Percentiles rank a stretch among this genome's conserved stretches.
Evolutionary conservation across 306 rosid species (phyloP).

Genomic region (Prunus mume): DNA sequence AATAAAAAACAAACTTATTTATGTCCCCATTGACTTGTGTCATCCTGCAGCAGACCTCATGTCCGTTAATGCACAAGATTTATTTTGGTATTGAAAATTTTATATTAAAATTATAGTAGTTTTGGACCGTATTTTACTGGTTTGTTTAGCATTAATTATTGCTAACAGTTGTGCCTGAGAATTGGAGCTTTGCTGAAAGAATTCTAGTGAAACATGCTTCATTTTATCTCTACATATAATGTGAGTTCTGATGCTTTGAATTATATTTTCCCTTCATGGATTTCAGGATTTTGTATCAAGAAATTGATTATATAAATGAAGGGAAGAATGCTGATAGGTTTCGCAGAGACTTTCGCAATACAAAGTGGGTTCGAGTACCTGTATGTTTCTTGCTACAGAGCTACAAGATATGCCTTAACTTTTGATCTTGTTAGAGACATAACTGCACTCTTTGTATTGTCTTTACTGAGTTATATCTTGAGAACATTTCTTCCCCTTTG

Average conservation of each 20-base stretch:
- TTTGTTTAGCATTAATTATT: not conserved
- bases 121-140: not conserved
- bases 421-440: conserved; percentile 2
- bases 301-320: conserved; percentile 88
- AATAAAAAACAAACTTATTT: not conserved
- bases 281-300: conserved; percentile 85
- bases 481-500: conserved; percentile 19
- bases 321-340: conserved; percentile 88
- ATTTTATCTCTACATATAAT: not conserved
- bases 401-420: conserved; percentile 17
- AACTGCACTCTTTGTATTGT: not conserved
- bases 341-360: conserved; percentile 81
- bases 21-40: not conserved
- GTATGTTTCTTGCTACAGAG: conserved; percentile 56
- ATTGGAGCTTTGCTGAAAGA: not conserved
- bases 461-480: not conserved
- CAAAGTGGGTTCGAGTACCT: conserved; percentile 94
- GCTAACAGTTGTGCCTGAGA: not conserved
- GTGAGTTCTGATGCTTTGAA: conserved; percentile 11
- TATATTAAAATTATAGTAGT: not conserved
- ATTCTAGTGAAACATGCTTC: not conserved
- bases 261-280: not conserved
- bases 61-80: not conserved
- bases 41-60: not conserved
- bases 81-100: not conserved